Conservation (phyloP, 768 basidiomycete genomes). For the Lentinus tigrinus region DNA sequence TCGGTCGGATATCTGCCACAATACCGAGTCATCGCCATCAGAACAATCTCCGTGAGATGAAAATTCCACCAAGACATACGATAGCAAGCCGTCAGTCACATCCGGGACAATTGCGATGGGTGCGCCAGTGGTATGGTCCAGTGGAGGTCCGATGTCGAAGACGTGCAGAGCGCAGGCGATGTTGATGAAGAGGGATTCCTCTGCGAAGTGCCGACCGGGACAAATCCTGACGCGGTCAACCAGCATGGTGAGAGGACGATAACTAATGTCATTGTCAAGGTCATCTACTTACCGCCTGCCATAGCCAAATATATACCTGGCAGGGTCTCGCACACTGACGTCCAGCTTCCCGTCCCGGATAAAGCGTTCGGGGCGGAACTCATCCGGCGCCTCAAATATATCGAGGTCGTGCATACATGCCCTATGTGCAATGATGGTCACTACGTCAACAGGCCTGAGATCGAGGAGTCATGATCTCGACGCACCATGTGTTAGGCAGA, state of each 20-base stretch:
- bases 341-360: not conserved
- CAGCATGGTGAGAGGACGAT: not conserved
- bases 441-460: too few relatives aligned
- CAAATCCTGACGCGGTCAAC: constrained; percentile 2
- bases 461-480: not conserved
- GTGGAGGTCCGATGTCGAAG: constrained; percentile 2
- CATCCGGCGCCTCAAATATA: constrained; percentile 1
- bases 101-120: not conserved
- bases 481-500: constrained; percentile 17
- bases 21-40: not conserved
- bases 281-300: constrained; percentile 17
- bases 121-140: constrained; percentile 10
- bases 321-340: not conserved
- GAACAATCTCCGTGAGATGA: too few relatives aligned
- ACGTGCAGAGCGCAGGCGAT: constrained; percentile 7
- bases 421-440: not conserved
- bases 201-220: constrained; percentile 14
- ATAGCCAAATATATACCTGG: constrained; percentile 18
- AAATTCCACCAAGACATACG: not conserved
- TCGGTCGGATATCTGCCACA: not conserved
- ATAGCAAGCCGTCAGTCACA: not conserved
- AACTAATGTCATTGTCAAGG: not conserved
- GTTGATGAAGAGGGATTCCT: constrained; percentile 5
- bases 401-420: constrained; percentile 2
- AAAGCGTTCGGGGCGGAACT: constrained; percentile 8